A percentile compares a stretch with the other conserved stretches of the same genome.
phyloP scores from a whole-genome alignment of 495 filamentous ascomycete genomes.

The Lasiosphaeris hirsuta region DNA sequence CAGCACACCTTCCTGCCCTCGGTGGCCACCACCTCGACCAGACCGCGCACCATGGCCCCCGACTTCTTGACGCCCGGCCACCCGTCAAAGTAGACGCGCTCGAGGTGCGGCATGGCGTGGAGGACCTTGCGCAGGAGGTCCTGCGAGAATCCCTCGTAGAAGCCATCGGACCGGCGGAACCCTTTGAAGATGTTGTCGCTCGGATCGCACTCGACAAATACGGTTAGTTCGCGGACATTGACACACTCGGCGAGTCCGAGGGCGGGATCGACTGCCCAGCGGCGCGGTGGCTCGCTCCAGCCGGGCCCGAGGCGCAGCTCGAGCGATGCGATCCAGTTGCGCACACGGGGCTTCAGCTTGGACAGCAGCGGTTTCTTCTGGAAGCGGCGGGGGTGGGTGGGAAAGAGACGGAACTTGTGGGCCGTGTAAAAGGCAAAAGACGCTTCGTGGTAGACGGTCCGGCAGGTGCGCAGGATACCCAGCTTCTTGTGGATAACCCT shows the following conservation, averaged over 20 bases:
- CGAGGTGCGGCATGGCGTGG: slow-evolving; percentile 54
- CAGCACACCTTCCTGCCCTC: slow-evolving; percentile 58
- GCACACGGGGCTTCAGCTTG: slow-evolving; percentile 63
- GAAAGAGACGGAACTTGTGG: slow-evolving; percentile 76
- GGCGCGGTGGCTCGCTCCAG: slow-evolving; percentile 69
- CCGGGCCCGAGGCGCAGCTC: slow-evolving; percentile 79
- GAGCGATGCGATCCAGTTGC: slow-evolving; percentile 60
- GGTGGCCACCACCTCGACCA: slow-evolving; percentile 53
- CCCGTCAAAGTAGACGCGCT: slow-evolving; percentile 70
- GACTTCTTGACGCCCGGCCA: slow-evolving; percentile 66
- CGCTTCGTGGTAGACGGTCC: slow-evolving; percentile 67
- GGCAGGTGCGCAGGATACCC: slow-evolving; percentile 59
- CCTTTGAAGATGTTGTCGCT: slow-evolving; percentile 68
- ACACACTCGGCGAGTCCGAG: slow-evolving; percentile 65
- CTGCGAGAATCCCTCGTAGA: slow-evolving; percentile 70
- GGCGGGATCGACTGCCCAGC: slow-evolving; percentile 65
- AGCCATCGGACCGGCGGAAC: slow-evolving; percentile 64
- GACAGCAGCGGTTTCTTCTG: slow-evolving; percentile 61
- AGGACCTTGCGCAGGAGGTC: slow-evolving; percentile 58
- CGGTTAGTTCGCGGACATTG: slow-evolving; percentile 59
- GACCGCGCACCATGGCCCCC: slow-evolving; percentile 65
- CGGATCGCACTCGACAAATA: slow-evolving; percentile 79
- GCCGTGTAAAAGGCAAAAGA: slow-evolving; percentile 69
- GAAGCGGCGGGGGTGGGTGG: slow-evolving; percentile 64
- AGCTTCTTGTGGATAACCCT: slow-evolving; percentile 54